Evolutionary conservation across 2,329 filamentous ascomycete genomes (phyloP).

Genomic region (Dothistroma septosporum): DNA sequence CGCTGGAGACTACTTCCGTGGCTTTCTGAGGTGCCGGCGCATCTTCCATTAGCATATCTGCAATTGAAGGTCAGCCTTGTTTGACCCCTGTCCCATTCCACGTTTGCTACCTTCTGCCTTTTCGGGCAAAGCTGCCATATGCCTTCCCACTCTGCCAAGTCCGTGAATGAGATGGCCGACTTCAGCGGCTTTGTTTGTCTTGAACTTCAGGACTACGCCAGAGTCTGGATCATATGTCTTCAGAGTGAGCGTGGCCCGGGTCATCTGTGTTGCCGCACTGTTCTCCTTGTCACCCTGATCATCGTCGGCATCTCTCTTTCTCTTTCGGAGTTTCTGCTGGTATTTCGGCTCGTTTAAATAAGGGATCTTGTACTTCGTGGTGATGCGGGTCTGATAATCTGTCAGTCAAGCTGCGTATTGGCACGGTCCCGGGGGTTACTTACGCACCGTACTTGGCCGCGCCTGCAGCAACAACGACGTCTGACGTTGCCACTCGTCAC

Average conservation of each 20-base stretch:
- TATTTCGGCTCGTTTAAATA: constrained; percentile 32
- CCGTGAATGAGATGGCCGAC: constrained; percentile 76
- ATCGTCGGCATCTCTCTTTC: constrained; percentile 22
- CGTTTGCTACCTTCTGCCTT: constrained; percentile 34
- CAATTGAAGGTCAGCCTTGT: constrained; percentile 3
- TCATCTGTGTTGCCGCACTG: constrained; percentile 41
- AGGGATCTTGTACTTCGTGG: constrained; percentile 79
- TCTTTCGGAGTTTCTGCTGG: constrained; percentile 29
- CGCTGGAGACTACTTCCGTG: constrained; percentile 13
- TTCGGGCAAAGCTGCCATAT: constrained; percentile 51
- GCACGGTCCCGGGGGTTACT: constrained; percentile 8
- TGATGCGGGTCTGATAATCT: constrained; percentile 71
- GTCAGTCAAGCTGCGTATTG: not conserved
- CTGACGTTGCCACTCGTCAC: constrained; percentile 87
- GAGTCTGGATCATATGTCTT: constrained; percentile 85
- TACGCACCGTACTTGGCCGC: constrained; percentile 72
- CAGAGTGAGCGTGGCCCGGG: constrained; percentile 68
- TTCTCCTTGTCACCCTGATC: constrained; percentile 25
- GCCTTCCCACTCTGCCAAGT: constrained; percentile 69
- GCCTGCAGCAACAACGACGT: constrained; percentile 82
- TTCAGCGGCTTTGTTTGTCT: constrained; percentile 85
- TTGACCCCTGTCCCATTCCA: not conserved
- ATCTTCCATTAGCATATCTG: constrained; percentile 35
- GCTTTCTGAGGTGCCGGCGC: constrained; percentile 25
- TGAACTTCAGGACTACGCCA: constrained; percentile 83